Evolutionary conservation across 306 rosid genomes (phyloP), one percentile per base, ranked within the genome.

Genomic region (Gynostemma pentaphyllum): DNA sequence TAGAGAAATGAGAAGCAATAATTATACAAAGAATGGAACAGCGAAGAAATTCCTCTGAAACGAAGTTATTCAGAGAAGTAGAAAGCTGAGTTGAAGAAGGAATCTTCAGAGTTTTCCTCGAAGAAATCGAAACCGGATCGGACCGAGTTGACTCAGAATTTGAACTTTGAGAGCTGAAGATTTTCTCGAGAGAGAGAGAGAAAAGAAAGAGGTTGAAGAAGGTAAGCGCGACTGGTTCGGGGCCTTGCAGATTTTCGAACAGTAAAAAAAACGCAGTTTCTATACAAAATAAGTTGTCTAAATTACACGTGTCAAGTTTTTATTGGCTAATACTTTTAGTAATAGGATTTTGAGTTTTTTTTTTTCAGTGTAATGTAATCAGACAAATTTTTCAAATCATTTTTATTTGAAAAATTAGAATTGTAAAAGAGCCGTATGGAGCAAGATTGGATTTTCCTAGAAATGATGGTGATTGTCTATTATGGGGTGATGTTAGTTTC

Each of bases 81-180:
- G 22, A 9, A 65, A 16, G 45, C 28, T 4, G 28, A 63, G 69
- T 10, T 30, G 26, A 32, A 34, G 23, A 22, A 28, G 22, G 2
- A 54, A 29, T 41, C 52, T 5, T 11, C 18, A 36, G 57, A 67
- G 42, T 9, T 12, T n/a, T n/a, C n/a, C n/a, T n/a, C n/a, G 64
- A 45, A 47, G 44, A 47, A 44, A 32, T 29, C 29, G 45, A n/a
- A 28, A 47, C 44, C 45, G 72, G 52, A 68, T 68, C 64, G 42
- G 52, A 44, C 64, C 40, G 42, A 54, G 54, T 68, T 55, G 72
- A 68, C 72, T 39, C 32, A 45, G 54, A 68, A 68, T 6, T 54
- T 39, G 54, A 68, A 54, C 29, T 41, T 52, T 10, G 72, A 67
- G 44, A 68, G 15, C 46, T 18, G 13, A 48, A 54, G 45, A 22